Evolutionary conservation across 805 yeast genomes (phyloP), one percentile per base, ranked within the genome.

Genomic region (Ogataea trehalophila): DNA sequence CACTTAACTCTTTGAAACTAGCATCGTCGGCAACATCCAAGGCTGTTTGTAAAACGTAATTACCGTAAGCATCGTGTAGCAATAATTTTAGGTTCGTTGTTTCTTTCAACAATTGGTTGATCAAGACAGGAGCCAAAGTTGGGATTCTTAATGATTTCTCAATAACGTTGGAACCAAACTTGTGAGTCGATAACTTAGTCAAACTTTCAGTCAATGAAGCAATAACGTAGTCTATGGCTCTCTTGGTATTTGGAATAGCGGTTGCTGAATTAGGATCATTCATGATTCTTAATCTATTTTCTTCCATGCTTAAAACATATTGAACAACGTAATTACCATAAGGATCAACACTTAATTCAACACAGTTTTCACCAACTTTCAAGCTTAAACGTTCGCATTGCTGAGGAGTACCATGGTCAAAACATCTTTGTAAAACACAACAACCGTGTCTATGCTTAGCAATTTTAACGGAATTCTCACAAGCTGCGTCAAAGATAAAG

Each of bases 401-500:
- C 37, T 68, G 73, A 4, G 69, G 68, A 20, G 82, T 77, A 4
- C 98, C 97, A 66, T 85, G 87, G 66, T 94, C 98, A 57, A 94
- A 76, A 66, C 98, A 91, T 58, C 98, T 79, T 69, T 92, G 99
- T 48, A 92, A 73, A 23, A 92, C 98, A 68, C 98, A 92, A 70
- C 99, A 94, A 6, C 98, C 99, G 62, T 94, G 98, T 61, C 97
- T 80, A 62, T 94, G 98, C 41, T 95, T 89, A 5, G 97, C 95
- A 47, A 94, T 88, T 48, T 81, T 85, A 36, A 82, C 75, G 53
- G 94, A 85, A 54, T 89, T 76, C 14, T 67, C 68, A 49, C 83
- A 74, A 4, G 94, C 94, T 16, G 96, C 85, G 61, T 90, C 94
- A 63, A 88, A 90, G 50, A 94, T 87, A 62, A 94, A 92, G 63